These are phyloP conservation scores for Golubevia sp. DNA, from an alignment of 1,284 basidiomycete genomes.

Conservation along the genomic window DNA sequence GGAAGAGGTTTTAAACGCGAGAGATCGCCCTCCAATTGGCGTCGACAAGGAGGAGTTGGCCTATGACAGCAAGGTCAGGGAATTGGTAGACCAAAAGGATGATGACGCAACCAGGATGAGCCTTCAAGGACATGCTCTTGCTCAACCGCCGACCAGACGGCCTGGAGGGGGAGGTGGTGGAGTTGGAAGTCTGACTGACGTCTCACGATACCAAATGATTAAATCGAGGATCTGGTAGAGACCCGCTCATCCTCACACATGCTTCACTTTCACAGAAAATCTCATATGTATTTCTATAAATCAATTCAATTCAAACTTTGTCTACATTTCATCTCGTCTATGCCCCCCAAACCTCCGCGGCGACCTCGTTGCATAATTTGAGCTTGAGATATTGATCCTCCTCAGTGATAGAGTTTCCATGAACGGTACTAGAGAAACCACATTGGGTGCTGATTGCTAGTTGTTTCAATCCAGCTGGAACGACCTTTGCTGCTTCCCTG, in stretches of 20 bases:
- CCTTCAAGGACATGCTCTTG: conserved; percentile 39
- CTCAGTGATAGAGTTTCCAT: conserved; percentile 70
- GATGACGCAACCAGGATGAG: conserved; percentile 43
- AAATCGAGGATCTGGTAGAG: conserved; percentile 49
- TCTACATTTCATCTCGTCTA: too few relatives aligned
- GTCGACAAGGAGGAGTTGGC: conserved; percentile 35
- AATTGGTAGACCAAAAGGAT: conserved; percentile 35
- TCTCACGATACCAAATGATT: conserved; percentile 53
- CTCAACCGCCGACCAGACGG: too few relatives aligned
- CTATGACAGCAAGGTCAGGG: conserved; percentile 35
- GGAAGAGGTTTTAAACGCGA: conserved; percentile 50
- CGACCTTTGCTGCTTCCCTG: conserved; percentile 69
- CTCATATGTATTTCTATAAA: too few relatives aligned
- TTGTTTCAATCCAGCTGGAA: conserved; percentile 68
- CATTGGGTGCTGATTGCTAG: conserved; percentile 76
- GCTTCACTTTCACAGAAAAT: too few relatives aligned
- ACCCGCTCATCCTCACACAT: too few relatives aligned
- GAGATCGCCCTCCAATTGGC: conserved; percentile 46
- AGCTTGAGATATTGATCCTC: conserved; percentile 67
- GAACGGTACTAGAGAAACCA: conserved; percentile 72
- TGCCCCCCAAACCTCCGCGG: conserved; percentile 46
- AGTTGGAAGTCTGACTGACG: conserved; percentile 31
- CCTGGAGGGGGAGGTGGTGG: neutral
- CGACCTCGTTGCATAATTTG: conserved; percentile 66
- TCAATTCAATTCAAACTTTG: too few relatives aligned